A percentile compares a stretch with the other conserved stretches of the same genome.
These are phyloP conservation scores for Boehmeria nivea DNA, from an alignment of 306 rosid species.

Conservation along the genomic window DNA sequence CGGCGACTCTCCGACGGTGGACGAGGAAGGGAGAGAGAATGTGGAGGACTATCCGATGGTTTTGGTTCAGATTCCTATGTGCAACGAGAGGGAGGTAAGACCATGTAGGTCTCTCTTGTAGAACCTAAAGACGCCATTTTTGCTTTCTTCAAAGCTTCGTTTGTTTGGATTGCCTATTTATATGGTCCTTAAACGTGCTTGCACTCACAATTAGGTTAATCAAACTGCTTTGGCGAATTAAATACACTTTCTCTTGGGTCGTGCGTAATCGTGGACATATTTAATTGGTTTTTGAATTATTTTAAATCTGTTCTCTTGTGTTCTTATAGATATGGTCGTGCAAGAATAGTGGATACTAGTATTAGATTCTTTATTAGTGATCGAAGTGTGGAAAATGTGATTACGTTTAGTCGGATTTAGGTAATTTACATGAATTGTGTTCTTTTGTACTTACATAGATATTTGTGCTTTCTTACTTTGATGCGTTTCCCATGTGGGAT, in stretches of 20 bases:
- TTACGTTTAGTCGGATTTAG: too few species aligned
- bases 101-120: conserved; percentile 60
- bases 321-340: neutral
- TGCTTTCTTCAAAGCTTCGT: neutral
- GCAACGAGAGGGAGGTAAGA: conserved; percentile 99
- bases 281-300: neutral
- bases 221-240: neutral
- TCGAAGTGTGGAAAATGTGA: too few species aligned
- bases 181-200: neutral
- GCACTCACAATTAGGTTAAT: neutral
- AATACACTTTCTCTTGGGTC: neutral
- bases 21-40: conserved; percentile 28
- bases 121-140: conserved; percentile 32
- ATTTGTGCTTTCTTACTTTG: too few species aligned
- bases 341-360: neutral
- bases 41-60: conserved; percentile 86
- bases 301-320: neutral
- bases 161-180: conserved; percentile 1
- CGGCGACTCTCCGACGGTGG: conserved; percentile 15
- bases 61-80: conserved; percentile 91
- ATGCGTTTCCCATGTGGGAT: too few species aligned
- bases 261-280: neutral
- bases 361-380: neutral
- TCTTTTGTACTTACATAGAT: too few species aligned
- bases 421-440: too few species aligned